Evolutionary conservation across 2,329 filamentous ascomycete genomes (phyloP), one percentile per base, ranked within the genome.

Genomic region (Botrytis galanthina): DNA sequence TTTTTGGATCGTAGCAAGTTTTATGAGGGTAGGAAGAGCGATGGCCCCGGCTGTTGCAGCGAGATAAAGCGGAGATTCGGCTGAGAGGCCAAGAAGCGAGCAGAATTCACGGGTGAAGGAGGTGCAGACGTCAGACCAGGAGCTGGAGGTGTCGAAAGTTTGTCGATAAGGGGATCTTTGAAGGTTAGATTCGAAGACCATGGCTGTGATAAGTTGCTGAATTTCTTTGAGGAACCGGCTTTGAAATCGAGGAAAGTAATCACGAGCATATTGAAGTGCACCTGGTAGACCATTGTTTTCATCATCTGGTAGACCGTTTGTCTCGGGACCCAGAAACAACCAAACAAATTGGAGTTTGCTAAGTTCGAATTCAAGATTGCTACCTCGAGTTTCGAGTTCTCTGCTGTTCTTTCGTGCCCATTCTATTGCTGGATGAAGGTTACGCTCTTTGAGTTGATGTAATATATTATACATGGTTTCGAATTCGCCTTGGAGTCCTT

Each of bases 81-180:
- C 94, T 0, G 94, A 95, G 1, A 99, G 87, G 18, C 94, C 94
- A 1, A 99, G 88, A 35, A 98, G 85, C 1, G 92, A 95, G 84
- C 96, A 99, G 84, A 98, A 99, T 81, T 98, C 96, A 74, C 93
- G 90, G 0, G 93, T 97, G 81, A 99, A 99, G 5, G 93, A 93
- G n/a, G 89, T 84, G 8, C 93, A 90, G 2, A 97, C 92, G 75
- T 97, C 93, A 59, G 93, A 89, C 86, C 96, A 99, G 0, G 92
- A 90, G 5, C 87, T 87, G 12, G 89, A 84, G 71, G 92, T 93
- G 80, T 92, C 88, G 82, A 98, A 97, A 62, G 94, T 88, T 70
- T 86, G 81, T n/a, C 84, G 84, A 83, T 98, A 99, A 0, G 96
- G 96, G 1, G 93, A 97, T 12, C 86, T 85, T 32, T 84, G 80